Percentiles rank a stretch among this genome's conserved stretches.
phyloP scores from a whole-genome alignment of 225 moss, liverwort and hornwort genomes.

The Antitrichia curtipendula region DNA sequence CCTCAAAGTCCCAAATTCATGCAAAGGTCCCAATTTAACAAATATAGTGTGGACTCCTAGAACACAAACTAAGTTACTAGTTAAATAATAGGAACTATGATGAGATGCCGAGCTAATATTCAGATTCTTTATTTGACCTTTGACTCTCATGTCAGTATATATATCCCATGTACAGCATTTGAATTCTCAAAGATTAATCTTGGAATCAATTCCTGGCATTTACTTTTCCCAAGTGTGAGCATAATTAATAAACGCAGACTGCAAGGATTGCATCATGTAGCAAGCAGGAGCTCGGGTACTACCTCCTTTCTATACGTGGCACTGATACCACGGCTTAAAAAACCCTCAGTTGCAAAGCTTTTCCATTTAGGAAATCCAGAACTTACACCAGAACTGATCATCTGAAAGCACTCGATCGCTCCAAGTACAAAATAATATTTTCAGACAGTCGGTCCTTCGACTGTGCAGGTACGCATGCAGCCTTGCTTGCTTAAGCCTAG shows the following conservation, averaged over 20 bases:
- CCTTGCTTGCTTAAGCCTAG: neutral
- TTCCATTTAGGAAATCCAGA: neutral
- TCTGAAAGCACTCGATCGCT: neutral
- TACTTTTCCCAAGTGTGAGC: neutral
- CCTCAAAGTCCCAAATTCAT: neutral
- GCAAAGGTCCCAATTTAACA: neutral
- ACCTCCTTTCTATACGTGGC: neutral
- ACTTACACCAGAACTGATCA: neutral
- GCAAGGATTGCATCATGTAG: neutral
- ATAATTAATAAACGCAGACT: neutral
- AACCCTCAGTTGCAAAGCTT: neutral
- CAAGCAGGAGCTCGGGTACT: neutral
- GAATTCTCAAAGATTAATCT: neutral
- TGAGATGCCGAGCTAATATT: too few relatives aligned
- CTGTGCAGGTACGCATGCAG: neutral
- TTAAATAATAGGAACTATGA: neutral
- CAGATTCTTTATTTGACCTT: too few relatives aligned
- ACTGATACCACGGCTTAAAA: neutral
- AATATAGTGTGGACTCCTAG: neutral
- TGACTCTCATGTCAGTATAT: neutral
- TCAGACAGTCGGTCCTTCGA: neutral
- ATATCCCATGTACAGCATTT: too few relatives aligned
- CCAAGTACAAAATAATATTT: neutral
- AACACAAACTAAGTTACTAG: neutral
- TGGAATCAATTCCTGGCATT: neutral